Conservation (phyloP, 441 rosid species). For the Erodium moschatum region DNA sequence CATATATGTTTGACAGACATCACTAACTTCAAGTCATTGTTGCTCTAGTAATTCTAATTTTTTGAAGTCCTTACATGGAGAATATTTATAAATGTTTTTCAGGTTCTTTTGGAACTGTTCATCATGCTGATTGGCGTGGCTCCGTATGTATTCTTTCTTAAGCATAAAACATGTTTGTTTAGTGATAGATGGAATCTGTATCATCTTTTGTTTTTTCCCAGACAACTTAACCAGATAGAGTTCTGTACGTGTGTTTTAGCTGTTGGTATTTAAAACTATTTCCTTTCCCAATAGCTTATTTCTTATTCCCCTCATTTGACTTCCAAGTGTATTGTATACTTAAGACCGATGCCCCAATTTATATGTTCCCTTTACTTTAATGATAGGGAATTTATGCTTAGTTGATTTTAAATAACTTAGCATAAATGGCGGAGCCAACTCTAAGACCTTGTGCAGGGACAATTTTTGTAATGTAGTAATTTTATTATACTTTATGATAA, state of each 20-base stretch:
- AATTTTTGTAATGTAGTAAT: too few relatives aligned
- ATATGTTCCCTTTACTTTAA: too few relatives aligned
- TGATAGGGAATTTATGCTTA: too few relatives aligned
- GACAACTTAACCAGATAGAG: background rate
- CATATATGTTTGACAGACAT: slow-evolving; percentile 6
- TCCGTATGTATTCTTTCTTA: slow-evolving; percentile 25
- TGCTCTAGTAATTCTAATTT: background rate
- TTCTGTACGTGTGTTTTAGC: background rate
- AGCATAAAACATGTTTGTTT: background rate
- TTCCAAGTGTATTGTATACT: too few relatives aligned
- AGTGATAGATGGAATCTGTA: background rate
- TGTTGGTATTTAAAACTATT: background rate
- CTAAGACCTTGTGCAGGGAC: too few relatives aligned
- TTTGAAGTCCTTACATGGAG: background rate
- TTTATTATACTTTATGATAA: too few relatives aligned
- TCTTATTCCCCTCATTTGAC: too few relatives aligned
- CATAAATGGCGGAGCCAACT: too few relatives aligned
- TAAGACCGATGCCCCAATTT: too few relatives aligned
- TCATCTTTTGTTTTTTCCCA: background rate
- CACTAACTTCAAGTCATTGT: slow-evolving; percentile 4
- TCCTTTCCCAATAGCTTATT: background rate
- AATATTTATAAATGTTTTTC: slow-evolving; percentile 15
- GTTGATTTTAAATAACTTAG: background rate
- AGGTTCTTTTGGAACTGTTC: slow-evolving; percentile 48
- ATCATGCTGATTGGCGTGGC: slow-evolving; percentile 38